Evolutionary conservation across 2,329 filamentous ascomycete species (phyloP).

Genomic region (Colletotrichum phormii): DNA sequence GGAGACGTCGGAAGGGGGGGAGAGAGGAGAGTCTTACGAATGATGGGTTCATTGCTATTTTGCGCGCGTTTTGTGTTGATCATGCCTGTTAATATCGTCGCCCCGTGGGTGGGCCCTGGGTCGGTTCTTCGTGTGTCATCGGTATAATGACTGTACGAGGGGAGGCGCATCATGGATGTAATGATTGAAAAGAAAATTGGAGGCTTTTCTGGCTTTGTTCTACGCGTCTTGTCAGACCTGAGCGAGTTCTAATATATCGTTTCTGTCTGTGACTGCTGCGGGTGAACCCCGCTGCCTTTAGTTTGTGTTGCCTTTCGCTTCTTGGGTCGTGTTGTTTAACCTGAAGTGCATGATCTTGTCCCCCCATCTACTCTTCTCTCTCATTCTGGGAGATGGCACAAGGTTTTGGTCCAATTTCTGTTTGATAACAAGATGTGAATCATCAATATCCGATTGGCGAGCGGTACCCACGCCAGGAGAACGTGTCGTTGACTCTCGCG

Average conservation of each 20-base stretch:
- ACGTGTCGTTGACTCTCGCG: neutral
- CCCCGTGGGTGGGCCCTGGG: neutral
- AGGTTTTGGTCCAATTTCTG: neutral
- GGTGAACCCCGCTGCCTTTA: neutral
- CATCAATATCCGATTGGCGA: neutral
- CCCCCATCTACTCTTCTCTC: neutral
- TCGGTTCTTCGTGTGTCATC: slow-evolving; percentile 27
- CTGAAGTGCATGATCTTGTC: neutral
- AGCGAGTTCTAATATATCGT: neutral
- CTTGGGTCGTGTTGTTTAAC: neutral
- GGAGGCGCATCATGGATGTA: slow-evolving; percentile 31
- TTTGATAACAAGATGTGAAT: neutral
- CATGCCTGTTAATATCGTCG: neutral
- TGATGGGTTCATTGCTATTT: slow-evolving; percentile 27
- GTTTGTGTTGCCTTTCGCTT: neutral
- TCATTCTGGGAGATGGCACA: neutral
- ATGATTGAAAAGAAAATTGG: slow-evolving; percentile 18
- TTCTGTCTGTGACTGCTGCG: neutral
- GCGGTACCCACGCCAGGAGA: neutral
- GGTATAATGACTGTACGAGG: slow-evolving; percentile 37
- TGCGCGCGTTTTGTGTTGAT: slow-evolving; percentile 1
- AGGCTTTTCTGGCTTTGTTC: slow-evolving; percentile 12
- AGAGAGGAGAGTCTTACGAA: slow-evolving; percentile 19
- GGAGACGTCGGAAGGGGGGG: neutral
- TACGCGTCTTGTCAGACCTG: neutral